These are phyloP conservation scores for Spergularia marina DNA, from an alignment of 148 eudicot genomes.

Conservation along the genomic window DNA sequence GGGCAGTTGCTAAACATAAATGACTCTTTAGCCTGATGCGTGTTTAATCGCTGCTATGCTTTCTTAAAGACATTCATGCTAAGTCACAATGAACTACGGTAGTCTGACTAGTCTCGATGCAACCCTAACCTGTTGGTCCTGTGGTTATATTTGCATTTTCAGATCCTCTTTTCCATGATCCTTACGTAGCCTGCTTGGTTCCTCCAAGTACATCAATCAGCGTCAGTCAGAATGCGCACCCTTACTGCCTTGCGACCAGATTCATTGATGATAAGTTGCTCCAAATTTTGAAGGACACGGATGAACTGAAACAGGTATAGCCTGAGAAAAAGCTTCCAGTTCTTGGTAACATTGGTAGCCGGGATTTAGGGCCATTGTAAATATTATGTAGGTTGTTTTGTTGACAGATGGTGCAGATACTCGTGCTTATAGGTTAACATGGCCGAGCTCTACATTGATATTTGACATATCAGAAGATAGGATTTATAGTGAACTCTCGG, in stretches of 20 bases:
- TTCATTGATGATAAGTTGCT: slow-evolving; percentile 80
- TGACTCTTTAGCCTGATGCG: not conserved
- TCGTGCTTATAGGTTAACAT: slow-evolving; percentile 74
- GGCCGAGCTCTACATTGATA: slow-evolving; percentile 77
- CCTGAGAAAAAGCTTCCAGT: slow-evolving; percentile 2
- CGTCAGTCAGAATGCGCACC: slow-evolving; percentile 28
- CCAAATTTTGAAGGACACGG: slow-evolving; percentile 36
- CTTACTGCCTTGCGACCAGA: slow-evolving; percentile 70
- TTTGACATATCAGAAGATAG: slow-evolving; percentile 66
- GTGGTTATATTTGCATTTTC: slow-evolving; percentile 27
- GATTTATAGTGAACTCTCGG: slow-evolving; percentile 41
- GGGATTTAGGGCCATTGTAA: slow-evolving; percentile 13
- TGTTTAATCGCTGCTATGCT: not conserved
- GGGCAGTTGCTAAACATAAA: not conserved
- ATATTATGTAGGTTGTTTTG: slow-evolving; percentile 65
- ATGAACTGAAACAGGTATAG: slow-evolving; percentile 70
- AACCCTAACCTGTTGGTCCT: not conserved
- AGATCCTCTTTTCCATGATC: slow-evolving; percentile 88
- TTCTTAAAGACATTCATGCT: no score
- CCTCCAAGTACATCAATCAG: slow-evolving; percentile 38
- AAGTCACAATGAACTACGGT: no score
- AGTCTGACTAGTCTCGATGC: not conserved
- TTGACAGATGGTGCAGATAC: slow-evolving; percentile 97
- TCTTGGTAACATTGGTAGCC: not conserved
- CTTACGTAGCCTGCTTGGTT: slow-evolving; percentile 67